Base-by-base conservation (phyloP, 2,329 filamentous ascomycete genomes). In the Diaporthe destruens region DNA sequence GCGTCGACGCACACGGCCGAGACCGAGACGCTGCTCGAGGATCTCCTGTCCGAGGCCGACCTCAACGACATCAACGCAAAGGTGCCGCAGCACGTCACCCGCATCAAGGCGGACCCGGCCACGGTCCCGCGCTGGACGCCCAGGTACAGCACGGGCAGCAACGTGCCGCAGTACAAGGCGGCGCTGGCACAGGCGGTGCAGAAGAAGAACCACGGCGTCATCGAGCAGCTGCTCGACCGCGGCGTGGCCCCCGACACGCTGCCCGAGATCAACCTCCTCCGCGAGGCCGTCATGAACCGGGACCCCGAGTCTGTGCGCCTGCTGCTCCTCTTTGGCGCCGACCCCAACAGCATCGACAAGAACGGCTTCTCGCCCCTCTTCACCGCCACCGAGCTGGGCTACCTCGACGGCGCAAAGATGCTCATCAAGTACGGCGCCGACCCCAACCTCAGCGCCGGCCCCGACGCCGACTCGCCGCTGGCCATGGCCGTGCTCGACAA, bases 391-490 rank as follows among this genome's bases (percentile, higher is more conserved):
- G 88, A 87, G 75, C 85, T 84, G 73, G 85, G 84, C 0, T 90
- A 88, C 77, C 78, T 88, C 53, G 87, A 88, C 29, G 89, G 86
- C 3, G 89, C 90, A 0, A 87, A 87, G 39, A 81, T 88, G 66
- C 85, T 93, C 6, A 84, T 91, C 75, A 91, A 92, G 80, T 92
- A 93, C 74, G 89, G 90, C 14, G 89, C 88, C 6, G 72, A 75
- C 55, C 72, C 72, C 34, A 75, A 75, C 51, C 51, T 71, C 57
- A 74, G 66, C 49, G 75, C 84, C 1, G 86, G 88, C 0, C 79
- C 84, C 0, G 85, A 87, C 12, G 80, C 84, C 4, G 89, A 91
- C 74, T 87, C 88, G 1, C 87, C 91, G 0, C 82, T 92, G 42
- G 83, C 85, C 23, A 76, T 85, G 65, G 85, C 90, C 20, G 83